phyloP scores from a whole-genome alignment of 305 asterid species.

The Plantago lanceolata region DNA sequence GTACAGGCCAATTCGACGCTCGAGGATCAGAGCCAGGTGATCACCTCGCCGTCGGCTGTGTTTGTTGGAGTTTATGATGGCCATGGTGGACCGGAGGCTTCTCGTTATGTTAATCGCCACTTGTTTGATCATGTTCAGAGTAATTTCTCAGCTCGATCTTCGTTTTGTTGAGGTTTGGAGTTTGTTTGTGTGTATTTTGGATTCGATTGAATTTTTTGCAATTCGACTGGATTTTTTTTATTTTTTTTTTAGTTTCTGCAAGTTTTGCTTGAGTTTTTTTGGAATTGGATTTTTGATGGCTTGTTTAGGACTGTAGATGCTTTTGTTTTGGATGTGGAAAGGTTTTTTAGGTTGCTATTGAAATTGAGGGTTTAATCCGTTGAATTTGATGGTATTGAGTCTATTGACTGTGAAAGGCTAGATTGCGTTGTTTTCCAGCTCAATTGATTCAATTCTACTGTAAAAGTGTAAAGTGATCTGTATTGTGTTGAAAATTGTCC shows the following conservation, averaged over 20 bases:
- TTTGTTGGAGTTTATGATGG: conserved; percentile 93
- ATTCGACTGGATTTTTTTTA: background rate
- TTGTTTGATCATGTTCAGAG: conserved; percentile 75
- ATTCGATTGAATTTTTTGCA: background rate
- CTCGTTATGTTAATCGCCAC: conserved; percentile 74
- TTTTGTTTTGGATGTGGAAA: background rate
- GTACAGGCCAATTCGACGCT: conserved; percentile 89
- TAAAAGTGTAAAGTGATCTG: background rate
- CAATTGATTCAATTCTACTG: background rate
- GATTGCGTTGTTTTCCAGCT: background rate
- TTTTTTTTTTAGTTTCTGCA: background rate
- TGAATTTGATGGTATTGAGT: background rate
- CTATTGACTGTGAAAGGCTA: background rate
- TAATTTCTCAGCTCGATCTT: conserved; percentile 19
- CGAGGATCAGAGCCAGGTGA: conserved; percentile 93
- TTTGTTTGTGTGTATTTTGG: background rate
- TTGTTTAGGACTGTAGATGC: too few species aligned
- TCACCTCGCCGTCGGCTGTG: conserved; percentile 77
- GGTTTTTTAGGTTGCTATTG: background rate
- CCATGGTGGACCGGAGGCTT: conserved; percentile 95
- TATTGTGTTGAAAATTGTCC: background rate
- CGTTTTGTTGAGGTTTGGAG: background rate
- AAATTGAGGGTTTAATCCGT: background rate
- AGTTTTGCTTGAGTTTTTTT: too few species aligned
- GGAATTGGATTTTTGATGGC: too few species aligned